Evolutionary conservation across 164 flowering plant species (phyloP).

Genomic region (Saururus chinensis): DNA sequence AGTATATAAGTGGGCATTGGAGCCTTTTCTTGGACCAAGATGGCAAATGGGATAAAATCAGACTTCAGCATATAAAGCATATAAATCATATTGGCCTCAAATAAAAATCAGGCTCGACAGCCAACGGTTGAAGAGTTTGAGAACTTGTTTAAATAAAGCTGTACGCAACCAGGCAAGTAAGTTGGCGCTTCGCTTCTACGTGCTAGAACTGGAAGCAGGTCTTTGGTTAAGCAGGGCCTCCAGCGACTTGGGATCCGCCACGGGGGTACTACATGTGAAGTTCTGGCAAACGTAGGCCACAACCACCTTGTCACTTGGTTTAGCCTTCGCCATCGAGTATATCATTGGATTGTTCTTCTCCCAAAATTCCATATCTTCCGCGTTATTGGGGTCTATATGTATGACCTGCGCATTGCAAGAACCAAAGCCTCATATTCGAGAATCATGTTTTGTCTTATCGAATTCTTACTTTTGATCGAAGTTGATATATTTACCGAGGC

Average conservation of each 20-base stretch:
- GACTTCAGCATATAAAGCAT: too few relatives aligned
- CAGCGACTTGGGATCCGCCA: conserved; percentile 36
- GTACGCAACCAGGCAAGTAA: neutral
- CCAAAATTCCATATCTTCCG: conserved; percentile 73
- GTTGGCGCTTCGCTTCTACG: neutral
- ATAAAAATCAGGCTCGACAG: too few relatives aligned
- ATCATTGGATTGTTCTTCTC: conserved; percentile 44
- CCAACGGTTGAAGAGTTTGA: too few relatives aligned
- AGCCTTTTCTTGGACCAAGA: too few relatives aligned
- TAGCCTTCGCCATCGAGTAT: conserved; percentile 50
- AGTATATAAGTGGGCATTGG: too few relatives aligned
- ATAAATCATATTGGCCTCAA: too few relatives aligned
- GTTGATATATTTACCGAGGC: too few relatives aligned
- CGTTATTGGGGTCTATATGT: conserved; percentile 54
- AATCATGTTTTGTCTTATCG: neutral
- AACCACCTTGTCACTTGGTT: conserved; percentile 27
- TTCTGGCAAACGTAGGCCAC: conserved; percentile 77
- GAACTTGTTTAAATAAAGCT: too few relatives aligned
- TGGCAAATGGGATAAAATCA: too few relatives aligned
- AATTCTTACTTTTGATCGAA: too few relatives aligned
- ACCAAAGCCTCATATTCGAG: neutral
- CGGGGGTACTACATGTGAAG: conserved; percentile 74
- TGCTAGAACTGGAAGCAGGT: neutral
- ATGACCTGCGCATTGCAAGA: conserved; percentile 45
- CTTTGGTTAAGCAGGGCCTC: conserved; percentile 28